A percentile compares a stretch with the other conserved stretches of the same genome.
Conservation (phyloP, 495 filamentous ascomycete species). For the Annulohypoxylon stygium region DNA sequence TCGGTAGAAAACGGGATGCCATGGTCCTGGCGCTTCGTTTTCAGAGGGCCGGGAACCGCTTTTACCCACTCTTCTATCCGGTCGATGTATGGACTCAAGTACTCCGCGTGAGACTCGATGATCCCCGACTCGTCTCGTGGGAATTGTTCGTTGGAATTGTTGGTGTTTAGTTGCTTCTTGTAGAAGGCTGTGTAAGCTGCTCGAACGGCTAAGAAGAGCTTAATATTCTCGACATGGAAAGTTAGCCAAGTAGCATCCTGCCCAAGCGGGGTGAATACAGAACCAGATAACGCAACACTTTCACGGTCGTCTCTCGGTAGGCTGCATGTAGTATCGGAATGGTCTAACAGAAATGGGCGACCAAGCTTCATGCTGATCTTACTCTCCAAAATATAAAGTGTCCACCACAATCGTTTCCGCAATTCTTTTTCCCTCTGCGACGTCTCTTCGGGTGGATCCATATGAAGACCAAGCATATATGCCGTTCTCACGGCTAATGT, state of each 20-base stretch:
- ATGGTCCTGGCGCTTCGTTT: constrained; percentile 52
- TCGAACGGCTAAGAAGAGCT: constrained; percentile 56
- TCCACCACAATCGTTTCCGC: constrained; percentile 64
- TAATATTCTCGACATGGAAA: constrained; percentile 55
- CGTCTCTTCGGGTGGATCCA: constrained; percentile 56
- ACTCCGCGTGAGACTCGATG: constrained; percentile 48
- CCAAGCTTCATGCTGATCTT: constrained; percentile 64
- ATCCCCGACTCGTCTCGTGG: constrained; percentile 47
- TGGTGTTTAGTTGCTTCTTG: constrained; percentile 42
- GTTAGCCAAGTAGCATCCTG: constrained; percentile 47
- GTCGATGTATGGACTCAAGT: constrained; percentile 48
- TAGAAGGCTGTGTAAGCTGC: constrained; percentile 56
- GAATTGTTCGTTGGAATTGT: constrained; percentile 12
- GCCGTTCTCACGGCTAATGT: constrained; percentile 60
- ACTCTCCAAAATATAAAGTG: constrained; percentile 60
- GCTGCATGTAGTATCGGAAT: constrained; percentile 51
- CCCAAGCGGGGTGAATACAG: constrained; percentile 52
- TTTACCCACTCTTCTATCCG: constrained; percentile 55
- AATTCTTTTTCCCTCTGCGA: constrained; percentile 54
- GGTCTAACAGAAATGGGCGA: constrained; percentile 56
- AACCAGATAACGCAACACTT: constrained; percentile 50
- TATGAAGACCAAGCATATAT: constrained; percentile 63
- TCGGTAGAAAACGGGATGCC: constrained; percentile 62
- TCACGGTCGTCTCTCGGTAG: constrained; percentile 54
- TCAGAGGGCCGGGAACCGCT: constrained; percentile 57